Evolutionary conservation across 2,329 filamentous ascomycete genomes (phyloP).

Genomic region (Nothopassalora personata): DNA sequence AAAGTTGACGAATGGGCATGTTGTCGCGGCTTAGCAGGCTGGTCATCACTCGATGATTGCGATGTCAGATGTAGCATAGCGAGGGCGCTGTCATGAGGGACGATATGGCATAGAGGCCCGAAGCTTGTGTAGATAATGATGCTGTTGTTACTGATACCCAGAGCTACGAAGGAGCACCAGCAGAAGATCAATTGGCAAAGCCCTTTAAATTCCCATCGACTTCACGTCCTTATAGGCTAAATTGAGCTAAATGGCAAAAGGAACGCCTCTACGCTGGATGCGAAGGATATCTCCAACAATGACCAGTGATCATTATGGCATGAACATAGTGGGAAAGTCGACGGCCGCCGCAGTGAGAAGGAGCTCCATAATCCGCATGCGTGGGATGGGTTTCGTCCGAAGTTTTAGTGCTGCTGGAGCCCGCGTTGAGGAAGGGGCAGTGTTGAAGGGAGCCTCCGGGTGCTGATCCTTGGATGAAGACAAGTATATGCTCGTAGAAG

Average conservation of each 20-base stretch:
- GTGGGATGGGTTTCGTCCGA: neutral
- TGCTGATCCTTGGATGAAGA: neutral
- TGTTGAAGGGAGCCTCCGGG: neutral
- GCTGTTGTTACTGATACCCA: neutral
- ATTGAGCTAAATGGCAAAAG: too few species aligned
- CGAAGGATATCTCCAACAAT: too few species aligned
- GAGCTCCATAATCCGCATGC: neutral
- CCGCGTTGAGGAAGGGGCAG: neutral
- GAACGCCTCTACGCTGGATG: too few species aligned
- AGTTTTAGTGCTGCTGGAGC: neutral
- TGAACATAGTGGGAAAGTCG: neutral
- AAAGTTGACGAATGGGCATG: conserved; percentile 19
- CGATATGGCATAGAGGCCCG: neutral
- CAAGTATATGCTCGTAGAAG: too few species aligned
- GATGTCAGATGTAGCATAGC: neutral
- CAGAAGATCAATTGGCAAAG: too few species aligned
- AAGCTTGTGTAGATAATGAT: neutral
- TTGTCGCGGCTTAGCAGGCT: conserved; percentile 7
- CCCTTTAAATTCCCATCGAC: too few species aligned
- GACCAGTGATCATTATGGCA: too few species aligned
- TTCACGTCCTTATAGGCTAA: too few species aligned
- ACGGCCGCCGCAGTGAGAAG: neutral
- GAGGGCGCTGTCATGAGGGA: neutral
- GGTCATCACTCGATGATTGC: neutral
- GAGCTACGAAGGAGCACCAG: neutral